Base-by-base conservation (phyloP, 108 stramenopile genomes). In the Cyclotella cryptica region DNA sequence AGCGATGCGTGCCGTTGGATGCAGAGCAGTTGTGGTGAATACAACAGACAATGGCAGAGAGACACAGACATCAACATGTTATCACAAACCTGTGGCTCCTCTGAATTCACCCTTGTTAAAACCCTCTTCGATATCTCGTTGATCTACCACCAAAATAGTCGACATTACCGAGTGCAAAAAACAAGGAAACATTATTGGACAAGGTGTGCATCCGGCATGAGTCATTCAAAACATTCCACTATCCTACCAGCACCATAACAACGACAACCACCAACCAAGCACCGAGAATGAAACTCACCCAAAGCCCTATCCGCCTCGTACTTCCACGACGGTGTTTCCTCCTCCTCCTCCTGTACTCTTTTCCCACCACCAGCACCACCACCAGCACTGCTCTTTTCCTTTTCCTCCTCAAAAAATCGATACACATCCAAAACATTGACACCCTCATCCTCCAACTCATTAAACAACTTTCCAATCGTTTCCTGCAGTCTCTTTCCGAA, bases 51-150 rank as follows among this genome's bases (percentile, higher is more conserved):
- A n/a, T n/a, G n/a, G n/a, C 18, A 51, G 3, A 19, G 3, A 3
- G 5, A 3, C 19, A 3, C 49, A 66, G 22, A 24, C 22, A 47
- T 6, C 26, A 46, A 21, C 7, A 12, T 26, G 24, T 2, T 2
- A 24, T 47, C 11, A 66, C 65, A 6, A 7, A 66, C 65, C 65
- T 26, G 45, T 66, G 14, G 80, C 66, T 9, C 79, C 85, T 18
- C 66, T 49, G 30, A 71, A 76, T 41, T 75, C 69, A 14, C 78
- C 78, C 46, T 60, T 66, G 58, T 42, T 54, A 35, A 42, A 78
- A 39, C 83, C 85, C 26, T 78, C 81, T 29, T 45, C 39, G 43
- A 41, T 66, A 62, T 86, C 85, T 26, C 81, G 77, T 49, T 58
- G 35, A n/a, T 71, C 79, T 69, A 66, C 46, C 10, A 35, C 2